Conservation (phyloP, 2,329 filamentous ascomycete species). For the Talaromyces marneffei region DNA sequence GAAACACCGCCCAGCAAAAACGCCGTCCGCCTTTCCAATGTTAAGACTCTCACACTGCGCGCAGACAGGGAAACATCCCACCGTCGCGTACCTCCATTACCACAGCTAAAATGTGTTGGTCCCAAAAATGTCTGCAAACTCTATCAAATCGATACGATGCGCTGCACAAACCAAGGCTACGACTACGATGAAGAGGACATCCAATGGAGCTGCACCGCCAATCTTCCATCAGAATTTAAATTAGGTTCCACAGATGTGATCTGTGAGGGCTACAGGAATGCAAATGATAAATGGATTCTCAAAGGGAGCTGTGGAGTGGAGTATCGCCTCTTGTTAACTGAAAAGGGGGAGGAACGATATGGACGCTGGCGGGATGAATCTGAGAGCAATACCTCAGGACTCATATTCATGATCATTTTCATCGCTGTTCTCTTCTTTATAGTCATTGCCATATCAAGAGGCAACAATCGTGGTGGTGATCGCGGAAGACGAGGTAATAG, state of each 20-base stretch:
- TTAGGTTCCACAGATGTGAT: constrained; percentile 83
- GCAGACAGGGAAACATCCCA: constrained; percentile 62
- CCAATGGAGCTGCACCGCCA: constrained; percentile 82
- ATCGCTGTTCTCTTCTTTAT: constrained; percentile 22
- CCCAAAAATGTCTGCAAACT: constrained; percentile 58
- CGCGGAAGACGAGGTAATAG: constrained; percentile 25
- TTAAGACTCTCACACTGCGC: constrained; percentile 73
- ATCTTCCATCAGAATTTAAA: constrained; percentile 58
- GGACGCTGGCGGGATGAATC: constrained; percentile 37
- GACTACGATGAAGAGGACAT: constrained; percentile 76
- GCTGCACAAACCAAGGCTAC: constrained; percentile 78
- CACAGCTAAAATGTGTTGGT: constrained; percentile 72
- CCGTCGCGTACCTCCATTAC: constrained; percentile 69
- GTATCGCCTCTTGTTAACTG: constrained; percentile 74
- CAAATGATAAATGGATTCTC: constrained; percentile 78
- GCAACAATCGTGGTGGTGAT: constrained; percentile 16
- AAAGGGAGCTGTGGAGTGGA: constrained; percentile 91
- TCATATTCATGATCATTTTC: constrained; percentile 27
- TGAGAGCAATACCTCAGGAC: not conserved
- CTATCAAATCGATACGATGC: constrained; percentile 73
- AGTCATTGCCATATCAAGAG: constrained; percentile 21
- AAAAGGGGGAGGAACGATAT: constrained; percentile 65
- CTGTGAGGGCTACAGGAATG: constrained; percentile 77
- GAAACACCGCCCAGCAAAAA: constrained; percentile 32
- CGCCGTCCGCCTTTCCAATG: constrained; percentile 58